Conservation (phyloP, 345 rosid genomes). For the Geranium brycei region DNA sequence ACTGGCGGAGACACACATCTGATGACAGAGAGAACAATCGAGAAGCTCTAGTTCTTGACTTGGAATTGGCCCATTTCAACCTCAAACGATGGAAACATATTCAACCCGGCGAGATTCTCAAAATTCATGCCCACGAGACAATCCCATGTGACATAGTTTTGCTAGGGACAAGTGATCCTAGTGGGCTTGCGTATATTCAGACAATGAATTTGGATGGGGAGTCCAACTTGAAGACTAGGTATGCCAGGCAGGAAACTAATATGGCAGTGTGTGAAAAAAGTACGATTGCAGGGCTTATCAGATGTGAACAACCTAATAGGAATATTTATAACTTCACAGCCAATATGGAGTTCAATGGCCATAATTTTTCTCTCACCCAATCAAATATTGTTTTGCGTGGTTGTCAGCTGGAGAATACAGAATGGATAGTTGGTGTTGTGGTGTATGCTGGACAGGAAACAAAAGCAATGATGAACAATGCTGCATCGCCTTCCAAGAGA, state of each 20-base stretch:
- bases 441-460: conserved; percentile 79
- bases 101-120: conserved; percentile 54
- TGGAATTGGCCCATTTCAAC: conserved; percentile 22
- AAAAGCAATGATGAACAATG: conserved; percentile 73
- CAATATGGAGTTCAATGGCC: conserved; percentile 55
- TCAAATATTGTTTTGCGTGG: conserved; percentile 67
- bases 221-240: conserved; percentile 64
- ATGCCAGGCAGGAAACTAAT: conserved; percentile 62
- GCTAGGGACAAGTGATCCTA: conserved; percentile 56
- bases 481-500: conserved; percentile 65
- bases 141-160: conserved; percentile 71
- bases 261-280: conserved; percentile 26
- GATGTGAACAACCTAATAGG: conserved; percentile 71
- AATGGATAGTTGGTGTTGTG: conserved; percentile 54
- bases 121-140: conserved; percentile 40
- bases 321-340: conserved; percentile 67
- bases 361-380: conserved; percentile 50
- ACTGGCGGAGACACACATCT: conserved; percentile 77
- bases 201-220: conserved; percentile 83
- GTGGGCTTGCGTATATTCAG: conserved; percentile 66
- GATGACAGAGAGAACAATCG: conserved; percentile 66
- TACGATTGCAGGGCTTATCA: conserved; percentile 37
- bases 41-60: conserved; percentile 44
- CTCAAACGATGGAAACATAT: conserved; percentile 53
- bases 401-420: conserved; percentile 70